Percentiles rank a stretch among this genome's conserved stretches.
Evolutionary conservation across 371 early-diverging fungal species (phyloP).

Genomic region (Parasitella parasitica): DNA sequence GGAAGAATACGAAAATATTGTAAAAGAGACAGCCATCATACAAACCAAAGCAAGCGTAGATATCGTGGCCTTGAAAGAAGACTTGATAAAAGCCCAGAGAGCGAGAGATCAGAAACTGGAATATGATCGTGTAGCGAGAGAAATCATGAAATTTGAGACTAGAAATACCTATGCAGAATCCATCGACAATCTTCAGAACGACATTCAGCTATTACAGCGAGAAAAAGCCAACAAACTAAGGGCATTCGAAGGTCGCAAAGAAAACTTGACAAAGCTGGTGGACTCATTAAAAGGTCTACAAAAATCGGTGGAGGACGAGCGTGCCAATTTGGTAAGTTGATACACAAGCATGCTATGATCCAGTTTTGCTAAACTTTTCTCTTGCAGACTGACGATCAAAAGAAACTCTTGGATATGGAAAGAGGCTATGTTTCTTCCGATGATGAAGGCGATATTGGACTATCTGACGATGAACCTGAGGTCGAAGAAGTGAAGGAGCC

Average conservation of each 20-base stretch:
- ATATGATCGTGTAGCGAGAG: slow-evolving; percentile 58
- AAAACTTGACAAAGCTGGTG: slow-evolving; percentile 27
- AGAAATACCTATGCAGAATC: slow-evolving; percentile 47
- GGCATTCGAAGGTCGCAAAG: slow-evolving; percentile 33
- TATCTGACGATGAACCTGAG: slow-evolving; percentile 18
- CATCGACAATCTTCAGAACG: slow-evolving; percentile 28
- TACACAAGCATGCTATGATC: background rate
- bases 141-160: slow-evolving; percentile 48
- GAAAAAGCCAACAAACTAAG: slow-evolving; percentile 33
- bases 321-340: slow-evolving; percentile 29
- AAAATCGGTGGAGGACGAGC: slow-evolving; percentile 35
- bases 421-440: slow-evolving; percentile 43
- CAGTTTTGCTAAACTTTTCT: background rate
- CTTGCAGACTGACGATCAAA: slow-evolving; percentile 29
- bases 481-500: slow-evolving; percentile 11
- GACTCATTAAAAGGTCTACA: slow-evolving; percentile 31
- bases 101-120: slow-evolving; percentile 51
- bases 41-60: slow-evolving; percentile 33
- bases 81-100: slow-evolving; percentile 47
- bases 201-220: slow-evolving; percentile 37
- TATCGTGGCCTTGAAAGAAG: slow-evolving; percentile 44
- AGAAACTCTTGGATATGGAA: slow-evolving; percentile 40
- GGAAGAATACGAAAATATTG: slow-evolving; percentile 38
- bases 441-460: slow-evolving; percentile 25
- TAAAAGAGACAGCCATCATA: slow-evolving; percentile 29